Percentiles rank a stretch among this genome's conserved stretches.
phyloP scores from a whole-genome alignment of 306 rosid species.

The Prunus persica region Prunus_persica_NCBIv2 NC_034009.1:32571001-32571500 shows the following conservation, averaged over 20 bases:
- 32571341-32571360: conserved; percentile 96
- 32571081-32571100: not conserved
- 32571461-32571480: not conserved
- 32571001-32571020: too few relatives aligned
- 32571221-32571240: conserved; percentile 91
- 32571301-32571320: conserved; percentile 79
- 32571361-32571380: conserved; percentile 84
- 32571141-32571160: conserved; percentile 38
- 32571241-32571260: conserved; percentile 89
- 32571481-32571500: not conserved
- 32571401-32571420: not conserved
- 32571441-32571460: not conserved
- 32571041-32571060: not conserved
- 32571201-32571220: conserved; percentile 86
- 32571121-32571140: conserved; percentile 33
- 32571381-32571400: not conserved
- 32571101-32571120: not conserved
- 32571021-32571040: too few relatives aligned
- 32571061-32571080: not conserved
- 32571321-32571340: conserved; percentile 93
- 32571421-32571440: not conserved
- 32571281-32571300: conserved; percentile 82
- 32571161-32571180: conserved; percentile 92
- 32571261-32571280: conserved; percentile 82
- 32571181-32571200: conserved; percentile 98